phyloP scores from a whole-genome alignment of 2,329 filamentous ascomycete genomes.

The Coniochaeta ligniaria region DNA sequence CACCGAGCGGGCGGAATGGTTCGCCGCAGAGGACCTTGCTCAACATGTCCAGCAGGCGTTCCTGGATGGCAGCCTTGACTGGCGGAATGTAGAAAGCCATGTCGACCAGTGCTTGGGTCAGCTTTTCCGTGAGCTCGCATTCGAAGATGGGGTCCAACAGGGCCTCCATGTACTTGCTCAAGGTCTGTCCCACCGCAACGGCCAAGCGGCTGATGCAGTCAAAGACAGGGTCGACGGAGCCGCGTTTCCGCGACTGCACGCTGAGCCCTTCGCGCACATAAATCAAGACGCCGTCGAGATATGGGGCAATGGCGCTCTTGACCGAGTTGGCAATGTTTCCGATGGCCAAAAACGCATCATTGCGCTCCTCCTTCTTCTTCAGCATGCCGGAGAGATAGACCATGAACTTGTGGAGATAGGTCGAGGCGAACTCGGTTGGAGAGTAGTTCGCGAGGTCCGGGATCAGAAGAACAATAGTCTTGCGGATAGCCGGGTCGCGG shows the following conservation, averaged over 20 bases:
- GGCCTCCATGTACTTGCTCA: conserved; percentile 98
- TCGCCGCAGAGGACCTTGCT: conserved; percentile 90
- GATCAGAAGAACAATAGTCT: conserved; percentile 85
- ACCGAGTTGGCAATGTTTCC: conserved; percentile 95
- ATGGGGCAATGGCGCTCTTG: conserved; percentile 88
- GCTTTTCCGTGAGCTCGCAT: conserved; percentile 85
- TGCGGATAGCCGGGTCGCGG: conserved; percentile 77
- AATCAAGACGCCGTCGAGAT: conserved; percentile 87
- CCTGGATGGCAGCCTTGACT: conserved; percentile 87
- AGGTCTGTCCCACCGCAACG: conserved; percentile 87
- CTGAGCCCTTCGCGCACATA: conserved; percentile 89
- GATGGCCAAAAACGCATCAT: conserved; percentile 91
- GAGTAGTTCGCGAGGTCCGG: conserved; percentile 90
- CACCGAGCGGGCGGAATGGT: conserved; percentile 86
- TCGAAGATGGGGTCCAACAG: conserved; percentile 94
- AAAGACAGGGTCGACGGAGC: conserved; percentile 74
- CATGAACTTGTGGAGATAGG: conserved; percentile 94
- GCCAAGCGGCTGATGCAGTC: conserved; percentile 97
- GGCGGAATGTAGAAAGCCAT: conserved; percentile 99
- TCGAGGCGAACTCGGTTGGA: conserved; percentile 79
- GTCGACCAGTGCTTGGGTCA: conserved; percentile 92
- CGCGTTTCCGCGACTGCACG: conserved; percentile 62
- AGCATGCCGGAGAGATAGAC: conserved; percentile 88
- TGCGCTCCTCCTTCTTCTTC: conserved; percentile 90
- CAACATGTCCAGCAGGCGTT: conserved; percentile 87